Evolutionary conservation across 768 basidiomycete genomes (phyloP), one percentile per base, ranked within the genome.

Genomic region (Agrocybe praecox): DNA sequence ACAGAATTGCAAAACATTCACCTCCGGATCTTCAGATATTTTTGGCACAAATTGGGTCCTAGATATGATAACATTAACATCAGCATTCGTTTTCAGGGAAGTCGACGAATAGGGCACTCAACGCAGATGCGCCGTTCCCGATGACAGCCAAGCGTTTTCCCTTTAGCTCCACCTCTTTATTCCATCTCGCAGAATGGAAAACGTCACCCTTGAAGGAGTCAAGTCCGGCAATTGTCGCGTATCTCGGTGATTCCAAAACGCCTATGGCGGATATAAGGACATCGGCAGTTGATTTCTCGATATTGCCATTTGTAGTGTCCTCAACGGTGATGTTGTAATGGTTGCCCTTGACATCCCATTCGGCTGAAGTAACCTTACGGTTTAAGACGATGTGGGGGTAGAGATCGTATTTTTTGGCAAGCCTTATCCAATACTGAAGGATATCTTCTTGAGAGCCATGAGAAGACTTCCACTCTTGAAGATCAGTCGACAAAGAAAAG

Each of bases 111-210:
- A 60, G 17, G 45, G 57, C n/a, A 70, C 76, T 45, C 60, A 29
- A 84, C 77, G 78, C 83, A 29, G 82, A 81, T 36, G 77, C 76
- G 1, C 82, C 86, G 59, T 83, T 85, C 9, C 85, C 87, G 57
- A 87, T 76, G 6, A 88, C 79, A 1, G 79, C 85, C 6, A 88
- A 76, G 10, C 72, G 70, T 64, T 84, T 84, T 7, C 73, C 73
- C 8, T 63, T 63, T 21, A 86, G 67, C 11, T 76, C 69, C 5
- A 76, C 69, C 8, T 69, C 68, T 1, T 66, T 52, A 24, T 76
- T 63, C 83, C 85, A 88, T 15, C 71, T 60, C 8, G 81, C 79
- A 6, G 83, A 81, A 65, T 87, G 86, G 56, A 84, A 87, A 42
- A 74, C 65, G 6, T 64, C 48, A 1, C 86, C 85, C 49, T 77